These are phyloP conservation scores for Telfairia occidentalis DNA, from an alignment of 331 rosid genomes.

Conservation along the genomic window DNA sequence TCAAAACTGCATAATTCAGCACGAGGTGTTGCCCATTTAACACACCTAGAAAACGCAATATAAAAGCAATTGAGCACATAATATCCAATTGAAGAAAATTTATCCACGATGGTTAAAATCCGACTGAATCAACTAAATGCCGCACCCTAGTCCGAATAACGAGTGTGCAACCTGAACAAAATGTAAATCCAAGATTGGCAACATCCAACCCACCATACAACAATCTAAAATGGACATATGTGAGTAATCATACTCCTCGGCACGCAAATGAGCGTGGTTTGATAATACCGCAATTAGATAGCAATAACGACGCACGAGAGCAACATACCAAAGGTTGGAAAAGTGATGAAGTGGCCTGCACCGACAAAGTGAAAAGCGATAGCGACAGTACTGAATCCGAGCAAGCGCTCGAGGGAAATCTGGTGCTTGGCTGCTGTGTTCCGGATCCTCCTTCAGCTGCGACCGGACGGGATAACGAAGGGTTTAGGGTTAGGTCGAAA, in stretches of 20 bases:
- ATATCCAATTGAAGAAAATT: background rate
- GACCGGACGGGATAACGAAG: background rate
- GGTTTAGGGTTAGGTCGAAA: constrained; percentile 7
- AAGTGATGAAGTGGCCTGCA: background rate
- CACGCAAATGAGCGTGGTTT: background rate
- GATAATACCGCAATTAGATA: background rate
- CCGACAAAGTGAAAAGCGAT: background rate
- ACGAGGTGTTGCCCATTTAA: background rate
- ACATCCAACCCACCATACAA: background rate
- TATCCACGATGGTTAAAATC: background rate
- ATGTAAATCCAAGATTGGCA: background rate
- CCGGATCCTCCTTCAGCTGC: constrained; percentile 1
- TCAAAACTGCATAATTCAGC: background rate
- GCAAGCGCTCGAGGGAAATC: background rate
- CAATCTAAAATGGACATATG: background rate
- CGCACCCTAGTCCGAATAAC: background rate
- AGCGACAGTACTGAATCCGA: background rate
- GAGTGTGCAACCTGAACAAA: background rate
- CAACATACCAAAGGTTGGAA: background rate
- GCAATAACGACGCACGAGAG: background rate
- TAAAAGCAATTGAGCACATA: background rate
- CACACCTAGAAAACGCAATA: background rate
- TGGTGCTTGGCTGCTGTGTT: background rate
- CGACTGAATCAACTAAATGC: background rate
- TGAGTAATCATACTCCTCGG: background rate